Base-by-base conservation (phyloP, 1,284 basidiomycete species). In the Sanghuangporus weigelae region DNA sequence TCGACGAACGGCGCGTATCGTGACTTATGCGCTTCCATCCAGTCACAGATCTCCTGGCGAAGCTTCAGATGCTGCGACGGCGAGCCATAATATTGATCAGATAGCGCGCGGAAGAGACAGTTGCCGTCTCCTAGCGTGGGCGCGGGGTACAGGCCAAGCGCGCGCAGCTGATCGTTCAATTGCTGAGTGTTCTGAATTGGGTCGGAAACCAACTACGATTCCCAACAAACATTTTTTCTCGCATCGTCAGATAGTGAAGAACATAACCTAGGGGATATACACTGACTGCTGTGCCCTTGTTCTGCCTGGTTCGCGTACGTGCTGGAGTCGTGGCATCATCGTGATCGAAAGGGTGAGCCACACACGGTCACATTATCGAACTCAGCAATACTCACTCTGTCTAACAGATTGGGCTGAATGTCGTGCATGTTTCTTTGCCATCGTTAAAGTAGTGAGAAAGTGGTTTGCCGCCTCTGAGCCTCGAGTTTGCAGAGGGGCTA, bases 1-100 rank as follows among this genome's bases (percentile, higher is more conserved):
- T 96, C 94, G 44, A 95, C 91, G 72, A 96, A 96, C 5, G 90
- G 90, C 64, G 86, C 90, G 73, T 95, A 96, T 35, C 88, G 83
- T 53, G 85, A 79, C 55, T 85, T 82, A 72, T 93, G 82, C 4
- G 73, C 70, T 57, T 83, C 85, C 59, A 96, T 89, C 84, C 91
- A 94, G 70, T 92, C 86, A 74, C 93, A 96, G 54, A 94, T 84
- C 58, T 90, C 85, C 65, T 83, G 76, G 14, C 94, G 82, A 23
- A 96, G 80, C 63, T 84, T 80, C 38, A 80, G 75, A 70, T 96
- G 93, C 63, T 83, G 79, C 35, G 84, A 81, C 10, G 89, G 85
- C 2, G 87, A 81, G 63, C 95, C 95, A 70, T 90, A 87, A 35
- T 94, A 79, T 74, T 96, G 90, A 74, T 92, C 89, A 57, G 86